Conservation (phyloP, 805 yeast genomes). For the Kodamaea leandrae region DNA sequence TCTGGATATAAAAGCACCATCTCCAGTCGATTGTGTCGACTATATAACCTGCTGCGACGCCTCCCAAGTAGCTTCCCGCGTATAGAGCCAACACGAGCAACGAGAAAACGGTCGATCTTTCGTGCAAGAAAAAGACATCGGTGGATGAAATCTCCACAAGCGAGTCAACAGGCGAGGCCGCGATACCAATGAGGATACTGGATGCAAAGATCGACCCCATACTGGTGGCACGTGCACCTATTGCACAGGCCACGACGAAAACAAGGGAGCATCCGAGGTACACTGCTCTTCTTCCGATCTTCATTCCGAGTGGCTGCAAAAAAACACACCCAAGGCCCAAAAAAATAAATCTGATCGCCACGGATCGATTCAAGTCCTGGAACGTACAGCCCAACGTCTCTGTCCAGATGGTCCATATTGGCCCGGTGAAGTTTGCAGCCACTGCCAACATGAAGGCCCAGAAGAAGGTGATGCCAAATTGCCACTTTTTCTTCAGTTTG, state of each 20-base stretch:
- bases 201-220: constrained; percentile 21
- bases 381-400: constrained; percentile 30
- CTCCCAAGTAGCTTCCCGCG: constrained; percentile 43
- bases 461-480: constrained; percentile 26
- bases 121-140: constrained; percentile 45
- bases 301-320: constrained; percentile 36
- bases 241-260: constrained; percentile 26
- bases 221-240: constrained; percentile 30
- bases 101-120: constrained; percentile 34
- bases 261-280: constrained; percentile 27
- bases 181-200: constrained; percentile 28
- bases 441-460: constrained; percentile 32
- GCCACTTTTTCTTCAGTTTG: constrained; percentile 25
- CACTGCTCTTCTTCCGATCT: constrained; percentile 30
- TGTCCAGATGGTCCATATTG: constrained; percentile 35
- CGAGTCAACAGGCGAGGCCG: constrained; percentile 47
- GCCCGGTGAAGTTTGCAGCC: constrained; percentile 29
- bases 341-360: constrained; percentile 50
- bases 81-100: constrained; percentile 40
- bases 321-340: constrained; percentile 40
- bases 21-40: constrained; percentile 38
- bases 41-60: constrained; percentile 44
- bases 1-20: constrained; percentile 35
- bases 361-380: constrained; percentile 42
- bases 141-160: constrained; percentile 46